Percentiles rank a stretch among this genome's conserved stretches.
Evolutionary conservation across 352 stramenopile genomes (phyloP).

Genomic region (Phytophthora brassicae): DNA sequence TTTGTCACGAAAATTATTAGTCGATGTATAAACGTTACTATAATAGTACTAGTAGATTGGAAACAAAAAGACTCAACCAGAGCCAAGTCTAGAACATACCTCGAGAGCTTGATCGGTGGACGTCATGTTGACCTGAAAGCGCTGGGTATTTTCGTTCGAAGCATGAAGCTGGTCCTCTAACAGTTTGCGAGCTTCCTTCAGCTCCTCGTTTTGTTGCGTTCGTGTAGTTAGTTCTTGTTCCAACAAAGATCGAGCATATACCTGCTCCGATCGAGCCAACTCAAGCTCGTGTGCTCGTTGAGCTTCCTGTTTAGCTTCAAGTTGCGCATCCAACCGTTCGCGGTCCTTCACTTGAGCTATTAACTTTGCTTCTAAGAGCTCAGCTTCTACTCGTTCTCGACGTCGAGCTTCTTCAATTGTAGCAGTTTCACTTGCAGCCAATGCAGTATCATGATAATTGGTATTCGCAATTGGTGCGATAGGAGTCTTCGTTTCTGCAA

Average conservation of each 20-base stretch:
- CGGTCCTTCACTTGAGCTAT: conserved; percentile 27
- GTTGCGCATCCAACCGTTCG: conserved; percentile 30
- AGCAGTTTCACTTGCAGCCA: conserved; percentile 32
- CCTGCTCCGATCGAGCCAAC: conserved; percentile 20
- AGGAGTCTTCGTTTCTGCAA: conserved; percentile 1
- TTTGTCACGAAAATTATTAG: neutral
- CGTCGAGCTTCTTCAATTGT: conserved; percentile 23
- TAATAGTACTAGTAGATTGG: too few relatives aligned
- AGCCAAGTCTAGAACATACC: conserved; percentile 20
- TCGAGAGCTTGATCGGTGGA: conserved; percentile 56
- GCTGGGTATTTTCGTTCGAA: conserved; percentile 31
- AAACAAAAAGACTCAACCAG: neutral
- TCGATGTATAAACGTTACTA: too few relatives aligned
- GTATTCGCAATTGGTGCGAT: neutral
- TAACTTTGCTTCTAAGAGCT: conserved; percentile 24
- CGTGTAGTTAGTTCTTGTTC: conserved; percentile 27
- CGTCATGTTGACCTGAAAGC: conserved; percentile 37
- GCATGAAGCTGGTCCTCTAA: conserved; percentile 38
- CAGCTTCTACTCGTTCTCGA: conserved; percentile 20
- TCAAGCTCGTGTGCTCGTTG: conserved; percentile 29
- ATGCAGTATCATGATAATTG: conserved; percentile 17
- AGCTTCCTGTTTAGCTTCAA: conserved; percentile 30
- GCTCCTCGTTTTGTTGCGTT: conserved; percentile 37
- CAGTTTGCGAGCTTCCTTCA: conserved; percentile 29
- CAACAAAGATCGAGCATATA: conserved; percentile 28